Percentiles rank a stretch among this genome's conserved stretches.
Evolutionary conservation across 2,329 filamentous ascomycete species (phyloP).

Genomic region (Ophiosphaerella narmari): DNA sequence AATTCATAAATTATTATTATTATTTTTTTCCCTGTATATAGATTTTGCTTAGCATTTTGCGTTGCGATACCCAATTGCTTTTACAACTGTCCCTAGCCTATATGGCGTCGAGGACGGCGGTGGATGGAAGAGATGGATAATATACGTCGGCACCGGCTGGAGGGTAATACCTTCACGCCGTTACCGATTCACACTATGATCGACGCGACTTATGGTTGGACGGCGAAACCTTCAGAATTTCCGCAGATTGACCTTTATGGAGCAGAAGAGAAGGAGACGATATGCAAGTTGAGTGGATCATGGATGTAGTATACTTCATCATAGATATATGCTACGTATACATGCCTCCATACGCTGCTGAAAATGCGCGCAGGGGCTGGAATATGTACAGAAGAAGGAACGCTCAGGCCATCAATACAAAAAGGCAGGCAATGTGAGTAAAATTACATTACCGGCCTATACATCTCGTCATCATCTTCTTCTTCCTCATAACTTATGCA

Average conservation of each 20-base stretch:
- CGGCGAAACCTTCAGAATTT: slow-evolving; percentile 10
- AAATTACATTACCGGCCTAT: slow-evolving; percentile 39
- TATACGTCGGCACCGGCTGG: background rate
- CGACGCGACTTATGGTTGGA: background rate
- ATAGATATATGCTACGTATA: slow-evolving; percentile 12
- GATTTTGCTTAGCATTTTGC: slow-evolving; percentile 3
- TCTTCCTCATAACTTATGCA: slow-evolving; percentile 37
- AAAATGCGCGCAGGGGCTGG: slow-evolving; percentile 17
- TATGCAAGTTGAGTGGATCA: background rate
- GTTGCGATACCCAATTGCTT: slow-evolving; percentile 17
- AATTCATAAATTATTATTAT: no score
- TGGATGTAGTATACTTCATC: slow-evolving; percentile 16
- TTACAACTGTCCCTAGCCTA: slow-evolving; percentile 1
- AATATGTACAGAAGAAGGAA: slow-evolving; percentile 7
- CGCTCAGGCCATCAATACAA: slow-evolving; percentile 6
- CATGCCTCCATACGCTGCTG: slow-evolving; percentile 15
- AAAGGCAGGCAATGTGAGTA: slow-evolving; percentile 9
- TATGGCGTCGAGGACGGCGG: background rate
- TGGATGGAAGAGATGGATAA: background rate
- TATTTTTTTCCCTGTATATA: slow-evolving; percentile 8
- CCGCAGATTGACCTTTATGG: slow-evolving; percentile 1
- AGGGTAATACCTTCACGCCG: background rate
- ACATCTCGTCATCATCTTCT: slow-evolving; percentile 39
- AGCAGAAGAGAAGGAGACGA: background rate
- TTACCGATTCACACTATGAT: background rate